Conservation (phyloP, 495 filamentous ascomycete genomes). For the Xylaria grammica region DNA sequence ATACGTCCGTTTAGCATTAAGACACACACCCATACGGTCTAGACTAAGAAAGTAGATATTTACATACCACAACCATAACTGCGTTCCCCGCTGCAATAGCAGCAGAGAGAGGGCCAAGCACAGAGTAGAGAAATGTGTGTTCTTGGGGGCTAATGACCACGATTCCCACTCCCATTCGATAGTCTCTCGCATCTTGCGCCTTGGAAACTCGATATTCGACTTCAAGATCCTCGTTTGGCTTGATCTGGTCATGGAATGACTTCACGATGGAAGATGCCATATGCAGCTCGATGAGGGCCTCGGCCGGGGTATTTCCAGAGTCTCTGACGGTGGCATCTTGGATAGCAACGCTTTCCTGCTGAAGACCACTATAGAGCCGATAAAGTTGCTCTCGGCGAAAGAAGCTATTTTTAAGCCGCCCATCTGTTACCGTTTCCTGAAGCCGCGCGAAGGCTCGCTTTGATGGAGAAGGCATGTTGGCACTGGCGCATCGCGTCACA, state of each 20-base stretch:
- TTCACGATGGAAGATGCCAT: conserved; percentile 49
- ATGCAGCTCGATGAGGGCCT: conserved; percentile 50
- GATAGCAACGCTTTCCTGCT: conserved; percentile 38
- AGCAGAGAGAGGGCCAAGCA: conserved; percentile 52
- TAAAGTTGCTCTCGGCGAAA: conserved; percentile 56
- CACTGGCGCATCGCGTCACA: not conserved
- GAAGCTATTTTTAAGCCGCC: conserved; percentile 50
- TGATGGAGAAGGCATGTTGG: conserved; percentile 22
- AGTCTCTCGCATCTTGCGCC: conserved; percentile 41
- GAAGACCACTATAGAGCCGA: conserved; percentile 44
- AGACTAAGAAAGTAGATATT: no score
- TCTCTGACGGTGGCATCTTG: conserved; percentile 48
- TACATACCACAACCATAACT: conserved; percentile 54
- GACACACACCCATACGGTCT: no score
- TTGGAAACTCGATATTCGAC: conserved; percentile 56
- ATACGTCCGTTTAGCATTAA: conserved; percentile 5
- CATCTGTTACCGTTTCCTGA: conserved; percentile 51
- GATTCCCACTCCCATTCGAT: conserved; percentile 46
- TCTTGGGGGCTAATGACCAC: conserved; percentile 56
- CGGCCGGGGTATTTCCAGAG: conserved; percentile 39
- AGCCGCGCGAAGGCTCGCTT: conserved; percentile 42
- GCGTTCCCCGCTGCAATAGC: conserved; percentile 60
- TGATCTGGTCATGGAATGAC: conserved; percentile 48
- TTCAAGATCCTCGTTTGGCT: conserved; percentile 46
- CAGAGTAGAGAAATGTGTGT: conserved; percentile 56